Evolutionary conservation across 768 basidiomycete species (phyloP).

Genomic region (Rhizopogon roseolus): DNA sequence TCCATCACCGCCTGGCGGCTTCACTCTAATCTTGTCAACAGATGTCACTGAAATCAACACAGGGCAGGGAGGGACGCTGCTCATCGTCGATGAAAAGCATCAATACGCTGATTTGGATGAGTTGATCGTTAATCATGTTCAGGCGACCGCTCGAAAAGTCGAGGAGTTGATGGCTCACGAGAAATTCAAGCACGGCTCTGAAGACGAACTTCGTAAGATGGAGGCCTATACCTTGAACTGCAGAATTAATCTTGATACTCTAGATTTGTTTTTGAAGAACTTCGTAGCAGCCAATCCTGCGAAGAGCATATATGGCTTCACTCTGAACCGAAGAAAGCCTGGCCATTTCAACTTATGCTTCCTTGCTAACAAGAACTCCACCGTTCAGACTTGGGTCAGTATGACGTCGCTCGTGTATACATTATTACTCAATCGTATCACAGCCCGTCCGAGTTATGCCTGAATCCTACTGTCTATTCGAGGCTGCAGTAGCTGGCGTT

Average conservation of each 20-base stretch:
- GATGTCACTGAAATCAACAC: slow-evolving; percentile 81
- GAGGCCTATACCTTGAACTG: not conserved
- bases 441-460: slow-evolving; percentile 86
- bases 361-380: slow-evolving; percentile 85
- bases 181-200: slow-evolving; percentile 85
- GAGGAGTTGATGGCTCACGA: slow-evolving; percentile 95
- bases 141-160: slow-evolving; percentile 87
- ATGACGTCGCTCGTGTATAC: not conserved
- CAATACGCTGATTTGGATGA: slow-evolving; percentile 94
- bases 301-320: slow-evolving; percentile 95
- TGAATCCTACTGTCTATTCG: slow-evolving; percentile 86
- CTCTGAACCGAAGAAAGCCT: slow-evolving; percentile 80
- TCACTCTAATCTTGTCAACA: slow-evolving; percentile 23
- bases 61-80: slow-evolving; percentile 63
- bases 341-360: slow-evolving; percentile 95
- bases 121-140: slow-evolving; percentile 93
- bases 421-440: slow-evolving; percentile 1
- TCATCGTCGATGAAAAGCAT: slow-evolving; percentile 74
- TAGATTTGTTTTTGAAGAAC: slow-evolving; percentile 85
- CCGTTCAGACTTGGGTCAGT: slow-evolving; percentile 86
- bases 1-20: not conserved
- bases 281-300: slow-evolving; percentile 91
- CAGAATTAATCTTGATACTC: not conserved
- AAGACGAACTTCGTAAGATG: slow-evolving; percentile 87
- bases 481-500: slow-evolving; percentile 86